Base-by-base conservation (phyloP, 2,329 filamentous ascomycete genomes). In the Calonectria pteridis region DNA sequence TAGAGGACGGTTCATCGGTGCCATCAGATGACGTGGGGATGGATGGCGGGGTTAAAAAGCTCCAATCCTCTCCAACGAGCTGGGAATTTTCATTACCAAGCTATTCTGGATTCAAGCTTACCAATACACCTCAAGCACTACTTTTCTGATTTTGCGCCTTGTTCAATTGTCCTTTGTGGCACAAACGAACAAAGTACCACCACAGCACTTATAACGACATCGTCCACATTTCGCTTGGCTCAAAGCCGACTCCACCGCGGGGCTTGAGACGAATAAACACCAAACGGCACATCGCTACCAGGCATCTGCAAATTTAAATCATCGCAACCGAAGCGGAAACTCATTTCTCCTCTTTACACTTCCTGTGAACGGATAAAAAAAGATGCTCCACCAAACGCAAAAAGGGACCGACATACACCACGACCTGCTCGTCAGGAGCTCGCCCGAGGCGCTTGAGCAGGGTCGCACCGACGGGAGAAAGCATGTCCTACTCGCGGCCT, bases 401-500 rank as follows among this genome's bases (percentile, higher is more conserved):
- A 55, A 73, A 55, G 79, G 79, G 63, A 74, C 71, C 63, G 79
- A 81, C 65, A 72, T 71, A 51, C 78, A 81, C 65, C 77, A 78
- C 55, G 74, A 78, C 3, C 65, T 78, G 20, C 63, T 70, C 6
- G 72, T 75, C 55, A 79, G 79, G 23, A 80, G 77, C 43, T 79
- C 82, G 9, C 82, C 85, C 0, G 80, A 81, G 55, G 78, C 76
- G 0, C 84, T 87, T 20, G 81, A 84, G 3, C 73, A 77, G 23
- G 78, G 84, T 5, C 78, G 82, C 23, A 73, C 73, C 35, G 86
- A 88, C 65, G 84, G 84, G 75, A 87, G 87, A 73, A 80, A 78
- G 16, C 86, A 88, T 68, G 79, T 88, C 16, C 80, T 88, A 1
- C 81, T 88, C 7, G 86, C 86, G 0, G 85, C 85, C 6, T 82